These are phyloP conservation scores for Aspergillus floridensis DNA, from an alignment of 2,329 filamentous ascomycete genomes.

Conservation along the genomic window DNA sequence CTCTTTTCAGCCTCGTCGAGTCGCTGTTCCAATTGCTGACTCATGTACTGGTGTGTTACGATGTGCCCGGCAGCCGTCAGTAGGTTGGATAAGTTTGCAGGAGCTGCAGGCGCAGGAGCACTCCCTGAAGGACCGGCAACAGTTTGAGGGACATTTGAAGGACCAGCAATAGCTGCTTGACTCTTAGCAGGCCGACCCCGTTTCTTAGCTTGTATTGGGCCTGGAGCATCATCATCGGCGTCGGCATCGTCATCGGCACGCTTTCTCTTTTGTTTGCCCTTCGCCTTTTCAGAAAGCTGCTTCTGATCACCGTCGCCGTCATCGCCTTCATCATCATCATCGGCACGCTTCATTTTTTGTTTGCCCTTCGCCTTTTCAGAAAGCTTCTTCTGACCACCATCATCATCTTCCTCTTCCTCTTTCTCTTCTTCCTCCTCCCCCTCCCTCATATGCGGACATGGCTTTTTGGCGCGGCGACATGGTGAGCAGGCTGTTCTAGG, in stretches of 20 bases:
- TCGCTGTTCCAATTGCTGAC: background rate
- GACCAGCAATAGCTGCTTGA: background rate
- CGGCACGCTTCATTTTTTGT: no score
- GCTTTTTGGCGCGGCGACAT: background rate
- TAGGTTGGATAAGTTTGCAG: background rate
- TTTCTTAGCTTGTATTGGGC: background rate
- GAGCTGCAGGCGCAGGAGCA: no score
- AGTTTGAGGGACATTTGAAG: no score
- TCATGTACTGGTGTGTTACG: background rate
- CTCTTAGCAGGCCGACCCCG: background rate
- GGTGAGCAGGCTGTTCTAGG: background rate
- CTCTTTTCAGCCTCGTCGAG: background rate
- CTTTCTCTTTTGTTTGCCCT: no score
- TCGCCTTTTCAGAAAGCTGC: no score
- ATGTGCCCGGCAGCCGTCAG: background rate
- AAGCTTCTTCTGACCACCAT: no score
- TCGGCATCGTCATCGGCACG: no score
- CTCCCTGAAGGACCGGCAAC: no score
- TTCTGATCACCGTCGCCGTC: background rate
- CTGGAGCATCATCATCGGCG: no score
- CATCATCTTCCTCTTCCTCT: background rate
- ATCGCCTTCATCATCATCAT: no score
- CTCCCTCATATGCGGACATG: background rate
- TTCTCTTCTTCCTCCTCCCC: background rate
- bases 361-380: no score